Percentiles rank a stretch among this genome's conserved stretches.
phyloP scores from a whole-genome alignment of 371 early-diverging fungal species.

The Rhizopus stolonifer region DNA sequence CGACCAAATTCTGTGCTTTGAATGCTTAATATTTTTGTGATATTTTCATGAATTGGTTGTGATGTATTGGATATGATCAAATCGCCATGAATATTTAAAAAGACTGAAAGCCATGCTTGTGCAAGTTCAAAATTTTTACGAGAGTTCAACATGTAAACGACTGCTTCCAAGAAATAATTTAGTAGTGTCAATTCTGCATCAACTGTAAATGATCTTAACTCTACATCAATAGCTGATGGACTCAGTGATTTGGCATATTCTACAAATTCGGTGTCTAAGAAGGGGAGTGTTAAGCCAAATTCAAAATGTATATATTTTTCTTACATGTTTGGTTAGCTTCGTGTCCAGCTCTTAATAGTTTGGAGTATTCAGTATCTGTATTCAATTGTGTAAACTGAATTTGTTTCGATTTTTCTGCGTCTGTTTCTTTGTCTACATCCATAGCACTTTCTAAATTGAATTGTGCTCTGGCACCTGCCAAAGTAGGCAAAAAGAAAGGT shows the following conservation, averaged over 20 bases:
- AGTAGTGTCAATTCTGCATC: conserved; percentile 58
- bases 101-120: conserved; percentile 78
- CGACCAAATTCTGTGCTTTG: conserved; percentile 62
- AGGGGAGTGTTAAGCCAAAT: background rate
- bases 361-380: conserved; percentile 60
- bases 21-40: conserved; percentile 44
- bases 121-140: conserved; percentile 84
- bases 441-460: conserved; percentile 48
- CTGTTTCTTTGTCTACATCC: conserved; percentile 34
- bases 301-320: conserved; percentile 6
- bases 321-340: conserved; percentile 52
- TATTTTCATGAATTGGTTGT: conserved; percentile 45
- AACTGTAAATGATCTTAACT: conserved; percentile 74
- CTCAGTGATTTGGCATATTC: conserved; percentile 69
- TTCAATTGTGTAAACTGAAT: conserved; percentile 47
- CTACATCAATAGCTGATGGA: conserved; percentile 85
- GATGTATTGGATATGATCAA: conserved; percentile 62
- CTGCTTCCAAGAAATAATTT: conserved; percentile 62
- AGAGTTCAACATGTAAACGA: conserved; percentile 57
- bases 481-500: conserved; percentile 90
- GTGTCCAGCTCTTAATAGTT: conserved; percentile 53
- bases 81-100: conserved; percentile 79
- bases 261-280: conserved; percentile 46
- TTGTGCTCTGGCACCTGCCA: conserved; percentile 69
- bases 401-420: conserved; percentile 30